Evolutionary conservation across 371 early-diverging fungal genomes (phyloP), one percentile per base, ranked within the genome.

Genomic region (Amoeboaphelidium protococcarum): DNA sequence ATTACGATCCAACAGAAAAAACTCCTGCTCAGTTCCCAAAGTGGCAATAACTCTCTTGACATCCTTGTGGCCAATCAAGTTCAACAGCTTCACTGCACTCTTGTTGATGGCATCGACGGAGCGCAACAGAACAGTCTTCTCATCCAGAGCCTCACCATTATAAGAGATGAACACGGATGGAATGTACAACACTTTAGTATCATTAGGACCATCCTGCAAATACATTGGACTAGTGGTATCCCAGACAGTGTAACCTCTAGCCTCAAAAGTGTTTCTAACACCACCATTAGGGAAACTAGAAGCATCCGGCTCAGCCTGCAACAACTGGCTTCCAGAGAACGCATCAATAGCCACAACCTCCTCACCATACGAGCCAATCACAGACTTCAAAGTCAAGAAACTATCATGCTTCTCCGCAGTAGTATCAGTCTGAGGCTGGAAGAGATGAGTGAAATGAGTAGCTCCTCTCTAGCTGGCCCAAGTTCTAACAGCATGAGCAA

Each of bases 381-480:
- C 54, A 19, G 72, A 69, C 59, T 80, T 80, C 42, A 94, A 64
- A 22, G 79, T 73, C 59, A 91, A 66, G 75, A 95, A 95, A 44
- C 82, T 74, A 70, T 96, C 94, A 66, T 96, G 96, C 74, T 96
- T 96, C 69, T 91, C 91, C 50, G 96, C 96, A 44, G 94, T 96
- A 45, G 85, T 71, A 50, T 82, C 92, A 16, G 89, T 96, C 72
- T 86, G 81, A 52, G 94, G 96, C 69, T 96, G 96, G 78, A 96
- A 96, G 91, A 91, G 91, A 66, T 96, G 96, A 26, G 91, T 90
- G 61, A 87, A 96, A 68, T 96, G 94, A 45, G 87, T 87, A 40
- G 90, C 89, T 19, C 47, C 51, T 12, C 40, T 54, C 31, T 24
- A 4, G 23, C 83, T 78, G 52, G 92, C 85, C 96, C 96, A 95